These are phyloP conservation scores for Colletotrichum trifolii DNA, from an alignment of 2,329 filamentous ascomycete species.

Conservation along the genomic window DNA sequence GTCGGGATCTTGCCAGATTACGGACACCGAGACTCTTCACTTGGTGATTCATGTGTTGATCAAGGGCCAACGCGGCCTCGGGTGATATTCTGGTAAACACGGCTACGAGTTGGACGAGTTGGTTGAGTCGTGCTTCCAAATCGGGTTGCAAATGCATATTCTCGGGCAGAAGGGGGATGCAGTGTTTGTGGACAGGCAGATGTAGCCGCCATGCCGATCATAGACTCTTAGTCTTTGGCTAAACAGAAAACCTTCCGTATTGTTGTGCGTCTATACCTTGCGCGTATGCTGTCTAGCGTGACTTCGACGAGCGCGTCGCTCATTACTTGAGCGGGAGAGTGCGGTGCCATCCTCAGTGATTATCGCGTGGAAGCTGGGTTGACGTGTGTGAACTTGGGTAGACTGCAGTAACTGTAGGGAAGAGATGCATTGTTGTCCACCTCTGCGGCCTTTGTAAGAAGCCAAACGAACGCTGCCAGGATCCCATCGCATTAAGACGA, in stretches of 20 bases:
- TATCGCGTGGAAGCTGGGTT: not conserved
- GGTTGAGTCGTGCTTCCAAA: conserved; percentile 3
- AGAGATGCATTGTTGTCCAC: no score
- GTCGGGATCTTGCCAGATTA: no score
- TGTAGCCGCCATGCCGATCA: conserved; percentile 4
- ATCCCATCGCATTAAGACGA: no score
- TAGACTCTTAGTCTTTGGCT: not conserved
- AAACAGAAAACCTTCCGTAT: not conserved
- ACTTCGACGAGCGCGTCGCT: conserved; percentile 9
- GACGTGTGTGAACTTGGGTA: no score
- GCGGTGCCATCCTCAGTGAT: not conserved
- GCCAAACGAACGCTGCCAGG: no score
- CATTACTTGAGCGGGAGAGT: not conserved
- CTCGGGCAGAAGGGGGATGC: not conserved
- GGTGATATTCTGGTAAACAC: not conserved
- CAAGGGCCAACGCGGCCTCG: not conserved
- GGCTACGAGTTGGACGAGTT: not conserved
- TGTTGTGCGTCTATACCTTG: not conserved
- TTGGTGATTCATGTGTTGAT: conserved; percentile 1
- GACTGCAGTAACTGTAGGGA: no score
- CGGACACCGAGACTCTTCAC: not conserved
- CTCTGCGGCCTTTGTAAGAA: no score
- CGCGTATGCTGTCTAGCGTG: conserved; percentile 36
- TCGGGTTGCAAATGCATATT: not conserved
- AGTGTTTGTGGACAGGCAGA: conserved; percentile 10